These are phyloP conservation scores for Phytopythium oedochilum DNA, from an alignment of 352 stramenopile genomes.

Conservation along the genomic window DNA sequence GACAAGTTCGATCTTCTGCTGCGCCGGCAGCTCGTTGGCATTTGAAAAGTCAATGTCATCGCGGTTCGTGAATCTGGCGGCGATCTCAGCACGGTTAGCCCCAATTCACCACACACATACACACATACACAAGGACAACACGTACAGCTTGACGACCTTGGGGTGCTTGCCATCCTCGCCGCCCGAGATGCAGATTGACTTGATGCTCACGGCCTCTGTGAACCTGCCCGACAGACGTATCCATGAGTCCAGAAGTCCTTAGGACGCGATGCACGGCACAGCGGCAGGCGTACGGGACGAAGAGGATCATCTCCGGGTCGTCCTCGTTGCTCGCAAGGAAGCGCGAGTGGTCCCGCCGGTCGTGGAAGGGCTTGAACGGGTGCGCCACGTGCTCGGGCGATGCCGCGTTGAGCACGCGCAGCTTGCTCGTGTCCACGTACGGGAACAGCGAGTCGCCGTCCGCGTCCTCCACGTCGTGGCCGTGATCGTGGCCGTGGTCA, in stretches of 20 bases:
- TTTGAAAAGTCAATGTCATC: constrained; percentile 88
- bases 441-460: constrained; percentile 77
- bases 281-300: constrained; percentile 40
- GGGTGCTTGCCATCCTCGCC: constrained; percentile 72
- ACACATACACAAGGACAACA: no score
- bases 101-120: no score
- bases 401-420: constrained; percentile 72
- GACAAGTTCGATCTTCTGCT: constrained; percentile 72
- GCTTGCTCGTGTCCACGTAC: constrained; percentile 86
- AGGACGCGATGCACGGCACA: background rate
- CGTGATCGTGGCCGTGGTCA: constrained; percentile 46
- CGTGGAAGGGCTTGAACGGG: constrained; percentile 82
- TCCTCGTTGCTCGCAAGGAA: constrained; percentile 76
- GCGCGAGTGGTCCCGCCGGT: constrained; percentile 57
- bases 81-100: no score
- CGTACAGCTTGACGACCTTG: constrained; percentile 79
- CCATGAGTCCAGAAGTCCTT: background rate
- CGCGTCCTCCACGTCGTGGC: constrained; percentile 65
- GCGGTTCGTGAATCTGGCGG: constrained; percentile 68
- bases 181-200: constrained; percentile 84
- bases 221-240: constrained; percentile 33
- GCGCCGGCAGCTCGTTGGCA: constrained; percentile 60
- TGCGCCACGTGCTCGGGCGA: constrained; percentile 53
- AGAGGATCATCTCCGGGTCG: constrained; percentile 83
- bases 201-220: constrained; percentile 85